Evolutionary conservation across 2,329 filamentous ascomycete species (phyloP), one percentile per base, ranked within the genome.

Genomic region (Colletotrichum sp.): DNA sequence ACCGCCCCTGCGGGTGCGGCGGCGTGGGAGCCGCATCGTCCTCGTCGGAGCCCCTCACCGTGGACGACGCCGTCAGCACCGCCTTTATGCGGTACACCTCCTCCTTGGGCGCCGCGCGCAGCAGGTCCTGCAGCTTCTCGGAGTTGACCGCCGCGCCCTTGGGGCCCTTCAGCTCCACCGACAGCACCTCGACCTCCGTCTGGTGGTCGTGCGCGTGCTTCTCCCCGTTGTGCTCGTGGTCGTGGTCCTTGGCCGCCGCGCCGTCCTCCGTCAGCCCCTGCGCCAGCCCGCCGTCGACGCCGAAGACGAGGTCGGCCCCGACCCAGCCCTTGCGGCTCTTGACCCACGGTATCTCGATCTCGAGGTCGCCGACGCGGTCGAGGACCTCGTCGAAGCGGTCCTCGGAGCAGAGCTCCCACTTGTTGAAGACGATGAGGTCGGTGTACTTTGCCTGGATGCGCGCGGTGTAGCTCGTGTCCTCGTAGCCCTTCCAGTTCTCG

Each of bases 71-170:
- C 2, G 88, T 88, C 15, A 92, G 80, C 12, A 92, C 86, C 13
- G 91, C 95, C 85, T 99, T 99, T 84, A 99, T 99, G 72, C 97
- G 92, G 86, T 99, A 99, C 12, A 98, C 92, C 82, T 99, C 96
- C 79, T 99, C 97, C 83, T 98, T 98, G 1, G 96, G 94, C 0
- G 96, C 94, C 0, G 91, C 85, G 63, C 89, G 88, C 36, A 99
- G 89, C 3, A 99, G 87, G 12, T 87, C 86, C 72, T 93, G 88
- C 9, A 98, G 89, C 77, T 93, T 89, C 72, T 92, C 88, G 1
- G 92, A 88, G 34, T 92, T 89, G 28, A 92, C 87, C 18, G 85
- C 83, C 1, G 84, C 84, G 49, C 79, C 81, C 36, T 79, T 76
- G 18, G 84, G 79, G 7, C 87, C 85, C 68, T 88, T 88, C 68